Evolutionary conservation across 176 grass and related monocot species (phyloP).

Genomic region (Eragrostis curvula): DNA sequence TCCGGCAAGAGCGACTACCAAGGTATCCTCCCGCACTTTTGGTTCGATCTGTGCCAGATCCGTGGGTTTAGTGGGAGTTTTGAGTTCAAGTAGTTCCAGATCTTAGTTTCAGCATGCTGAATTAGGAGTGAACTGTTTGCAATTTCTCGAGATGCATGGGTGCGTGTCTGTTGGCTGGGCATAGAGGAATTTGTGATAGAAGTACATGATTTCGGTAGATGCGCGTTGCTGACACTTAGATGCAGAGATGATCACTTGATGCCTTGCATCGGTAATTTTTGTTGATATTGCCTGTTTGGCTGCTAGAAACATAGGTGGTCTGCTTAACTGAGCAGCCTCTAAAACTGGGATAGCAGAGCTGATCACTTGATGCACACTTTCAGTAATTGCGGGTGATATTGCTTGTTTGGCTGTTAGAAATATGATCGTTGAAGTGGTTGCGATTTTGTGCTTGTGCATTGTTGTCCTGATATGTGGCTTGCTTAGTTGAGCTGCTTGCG

Average conservation of each 20-base stretch:
- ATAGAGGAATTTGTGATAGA: neutral
- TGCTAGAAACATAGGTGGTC: neutral
- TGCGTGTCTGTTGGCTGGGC: neutral
- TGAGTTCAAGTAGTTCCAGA: neutral
- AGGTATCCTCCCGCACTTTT: slow-evolving; percentile 49
- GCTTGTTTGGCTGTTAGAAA: neutral
- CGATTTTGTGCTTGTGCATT: neutral
- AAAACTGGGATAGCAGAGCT: neutral
- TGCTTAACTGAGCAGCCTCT: neutral
- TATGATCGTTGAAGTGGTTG: neutral
- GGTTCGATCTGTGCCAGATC: slow-evolving; percentile 37
- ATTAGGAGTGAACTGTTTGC: neutral
- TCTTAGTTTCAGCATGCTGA: neutral
- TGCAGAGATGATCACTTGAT: neutral
- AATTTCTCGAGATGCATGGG: slow-evolving; percentile 16
- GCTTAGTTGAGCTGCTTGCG: neutral
- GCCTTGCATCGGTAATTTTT: neutral
- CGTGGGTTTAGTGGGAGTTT: slow-evolving; percentile 17
- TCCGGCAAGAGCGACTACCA: slow-evolving; percentile 80
- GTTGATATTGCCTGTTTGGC: neutral
- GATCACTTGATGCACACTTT: neutral
- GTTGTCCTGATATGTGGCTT: neutral
- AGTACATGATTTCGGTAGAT: slow-evolving; percentile 1
- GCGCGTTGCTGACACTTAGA: neutral
- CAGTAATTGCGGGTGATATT: neutral